phyloP scores from a whole-genome alignment of 2,329 filamentous ascomycete genomes.

The Cryoendolithus antarcticus region DNA sequence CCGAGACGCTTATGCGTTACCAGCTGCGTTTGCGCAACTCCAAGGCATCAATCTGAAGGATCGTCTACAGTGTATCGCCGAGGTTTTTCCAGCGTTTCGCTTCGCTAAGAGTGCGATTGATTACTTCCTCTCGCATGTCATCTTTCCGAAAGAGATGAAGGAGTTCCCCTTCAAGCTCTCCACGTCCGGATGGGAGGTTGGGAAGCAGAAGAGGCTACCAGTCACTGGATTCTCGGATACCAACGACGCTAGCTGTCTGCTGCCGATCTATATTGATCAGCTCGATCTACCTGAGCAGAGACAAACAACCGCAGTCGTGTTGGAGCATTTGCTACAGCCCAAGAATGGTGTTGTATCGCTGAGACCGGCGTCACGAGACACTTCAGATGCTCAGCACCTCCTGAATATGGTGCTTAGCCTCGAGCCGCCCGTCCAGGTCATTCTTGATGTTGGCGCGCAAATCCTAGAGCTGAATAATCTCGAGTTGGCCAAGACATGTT shows the following conservation, averaged over 20 bases:
- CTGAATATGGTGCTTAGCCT: slow-evolving; percentile 33
- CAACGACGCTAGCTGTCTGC: slow-evolving; percentile 48
- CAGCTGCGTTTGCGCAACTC: slow-evolving; percentile 10
- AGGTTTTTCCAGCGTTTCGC: slow-evolving; percentile 25
- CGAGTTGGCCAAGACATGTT: slow-evolving; percentile 42
- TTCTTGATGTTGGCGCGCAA: slow-evolving; percentile 60
- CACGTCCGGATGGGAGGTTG: slow-evolving; percentile 57
- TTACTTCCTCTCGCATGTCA: slow-evolving; percentile 54
- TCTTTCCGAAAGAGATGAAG: slow-evolving; percentile 53
- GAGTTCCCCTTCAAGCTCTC: slow-evolving; percentile 53
- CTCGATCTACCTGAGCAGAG: slow-evolving; percentile 43
- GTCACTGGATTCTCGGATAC: slow-evolving; percentile 64
- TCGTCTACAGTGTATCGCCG: slow-evolving; percentile 7
- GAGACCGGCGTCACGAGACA: neutral
- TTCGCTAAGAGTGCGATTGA: slow-evolving; percentile 47
- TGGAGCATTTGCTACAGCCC: slow-evolving; percentile 43
- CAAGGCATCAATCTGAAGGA: slow-evolving; percentile 19
- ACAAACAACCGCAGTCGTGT: slow-evolving; percentile 56
- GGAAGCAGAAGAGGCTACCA: slow-evolving; percentile 35
- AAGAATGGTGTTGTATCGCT: slow-evolving; percentile 34
- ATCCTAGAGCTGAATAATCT: slow-evolving; percentile 52
- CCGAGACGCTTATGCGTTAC: slow-evolving; percentile 7
- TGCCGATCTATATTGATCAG: slow-evolving; percentile 52
- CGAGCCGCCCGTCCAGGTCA: slow-evolving; percentile 37
- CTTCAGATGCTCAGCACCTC: slow-evolving; percentile 23